Conservation (phyloP, 1,139 yeast genomes). For the Candida sanyaensis region DNA sequence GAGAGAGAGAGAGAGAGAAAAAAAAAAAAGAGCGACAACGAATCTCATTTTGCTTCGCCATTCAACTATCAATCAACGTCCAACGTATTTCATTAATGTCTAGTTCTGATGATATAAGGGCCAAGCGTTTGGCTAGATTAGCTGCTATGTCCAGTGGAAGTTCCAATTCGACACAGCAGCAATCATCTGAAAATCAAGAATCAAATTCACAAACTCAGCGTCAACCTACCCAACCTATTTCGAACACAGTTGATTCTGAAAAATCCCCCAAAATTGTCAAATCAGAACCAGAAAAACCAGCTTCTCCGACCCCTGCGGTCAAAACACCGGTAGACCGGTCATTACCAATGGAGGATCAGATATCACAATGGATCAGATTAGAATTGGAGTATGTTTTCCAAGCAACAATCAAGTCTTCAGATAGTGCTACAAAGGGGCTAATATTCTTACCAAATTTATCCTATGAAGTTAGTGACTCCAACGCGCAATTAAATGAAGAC, state of each 20-base stretch:
- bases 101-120: conserved; percentile 41
- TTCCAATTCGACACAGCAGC: background rate
- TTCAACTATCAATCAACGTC: too few species aligned
- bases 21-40: too few species aligned
- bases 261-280: background rate
- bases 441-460: conserved; percentile 39
- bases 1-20: too few species aligned
- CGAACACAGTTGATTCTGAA: background rate
- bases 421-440: conserved; percentile 12
- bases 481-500: conserved; percentile 23
- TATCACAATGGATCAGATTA: conserved; percentile 30
- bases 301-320: conserved; percentile 2
- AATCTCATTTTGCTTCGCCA: too few species aligned
- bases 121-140: conserved; percentile 56
- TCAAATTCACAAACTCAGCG: background rate
- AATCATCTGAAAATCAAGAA: background rate
- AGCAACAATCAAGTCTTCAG: conserved; percentile 29
- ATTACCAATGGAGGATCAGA: conserved; percentile 18
- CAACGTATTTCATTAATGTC: conserved; percentile 6
- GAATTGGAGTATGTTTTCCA: conserved; percentile 42
- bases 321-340: conserved; percentile 3
- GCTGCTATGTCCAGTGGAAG: conserved; percentile 23
- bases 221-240: background rate
- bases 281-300: conserved; percentile 7
- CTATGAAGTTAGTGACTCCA: conserved; percentile 31